Percentiles rank a stretch among this genome's conserved stretches.
phyloP scores from a whole-genome alignment of 164 flowering plant genomes.

The Platanus orientalis region DNA sequence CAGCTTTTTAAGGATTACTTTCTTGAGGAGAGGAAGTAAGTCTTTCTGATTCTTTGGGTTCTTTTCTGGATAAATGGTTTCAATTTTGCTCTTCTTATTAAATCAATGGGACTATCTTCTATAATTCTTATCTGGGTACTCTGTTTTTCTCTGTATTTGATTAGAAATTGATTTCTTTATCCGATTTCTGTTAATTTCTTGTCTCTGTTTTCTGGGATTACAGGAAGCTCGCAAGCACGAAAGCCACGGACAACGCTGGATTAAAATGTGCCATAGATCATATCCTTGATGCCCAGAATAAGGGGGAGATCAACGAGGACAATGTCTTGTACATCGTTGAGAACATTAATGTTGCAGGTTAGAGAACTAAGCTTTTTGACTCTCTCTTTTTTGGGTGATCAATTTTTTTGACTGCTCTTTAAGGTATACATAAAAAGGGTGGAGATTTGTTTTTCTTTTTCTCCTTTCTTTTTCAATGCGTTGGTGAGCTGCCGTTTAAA shows the following conservation, averaged over 20 bases:
- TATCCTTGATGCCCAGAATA: conserved; percentile 74
- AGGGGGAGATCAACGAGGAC: conserved; percentile 94
- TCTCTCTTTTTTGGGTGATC: too few species aligned
- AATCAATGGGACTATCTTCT: too few species aligned
- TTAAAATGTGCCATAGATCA: conserved; percentile 89
- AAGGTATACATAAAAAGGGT: too few species aligned
- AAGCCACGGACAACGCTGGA: conserved; percentile 32
- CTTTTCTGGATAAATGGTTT: not conserved
- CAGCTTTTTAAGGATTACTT: conserved; percentile 84
- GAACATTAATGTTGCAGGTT: conserved; percentile 96
- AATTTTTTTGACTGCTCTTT: too few species aligned
- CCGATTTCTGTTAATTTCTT: not conserved
- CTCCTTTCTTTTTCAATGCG: too few species aligned
- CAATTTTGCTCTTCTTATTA: too few species aligned
- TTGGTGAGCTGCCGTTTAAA: too few species aligned
- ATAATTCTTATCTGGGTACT: too few species aligned
- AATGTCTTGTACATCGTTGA: conserved; percentile 92
- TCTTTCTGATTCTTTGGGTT: not conserved
- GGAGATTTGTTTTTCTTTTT: too few species aligned
- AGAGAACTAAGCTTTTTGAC: too few species aligned
- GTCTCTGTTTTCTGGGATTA: not conserved
- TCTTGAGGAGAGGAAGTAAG: conserved; percentile 86
- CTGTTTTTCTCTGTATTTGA: too few species aligned
- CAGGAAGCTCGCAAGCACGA: conserved; percentile 68
- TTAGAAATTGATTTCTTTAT: not conserved